A percentile compares a stretch with the other conserved stretches of the same genome.
phyloP scores from a whole-genome alignment of 2,329 filamentous ascomycete genomes.

The Fusarium sp. region DNA sequence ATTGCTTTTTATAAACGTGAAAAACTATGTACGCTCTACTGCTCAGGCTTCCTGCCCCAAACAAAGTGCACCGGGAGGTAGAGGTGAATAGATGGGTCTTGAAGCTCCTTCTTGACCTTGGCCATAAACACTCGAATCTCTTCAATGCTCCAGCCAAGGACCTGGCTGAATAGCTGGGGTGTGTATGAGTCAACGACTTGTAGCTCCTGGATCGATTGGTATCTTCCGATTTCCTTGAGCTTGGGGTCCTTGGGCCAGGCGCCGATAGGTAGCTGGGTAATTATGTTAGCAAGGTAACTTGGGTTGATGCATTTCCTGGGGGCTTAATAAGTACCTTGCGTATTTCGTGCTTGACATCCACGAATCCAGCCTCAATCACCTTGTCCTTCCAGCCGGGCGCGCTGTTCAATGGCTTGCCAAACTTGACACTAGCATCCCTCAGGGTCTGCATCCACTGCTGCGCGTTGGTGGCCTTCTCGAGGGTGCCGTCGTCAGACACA shows the following conservation, averaged over 20 bases:
- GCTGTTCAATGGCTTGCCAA: slow-evolving; percentile 30
- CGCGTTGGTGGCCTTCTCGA: slow-evolving; percentile 24
- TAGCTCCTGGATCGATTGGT: slow-evolving; percentile 25
- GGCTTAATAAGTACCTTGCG: slow-evolving; percentile 12
- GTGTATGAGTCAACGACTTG: slow-evolving; percentile 36
- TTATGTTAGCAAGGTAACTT: neutral
- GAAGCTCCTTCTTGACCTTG: slow-evolving; percentile 37
- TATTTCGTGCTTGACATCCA: slow-evolving; percentile 28
- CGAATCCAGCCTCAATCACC: slow-evolving; percentile 19
- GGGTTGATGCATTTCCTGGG: rapidly evolving
- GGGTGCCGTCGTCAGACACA: slow-evolving; percentile 29
- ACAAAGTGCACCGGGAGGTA: slow-evolving; percentile 34
- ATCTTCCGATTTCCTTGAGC: slow-evolving; percentile 23
- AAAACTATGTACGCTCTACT: neutral
- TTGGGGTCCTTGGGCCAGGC: slow-evolving; percentile 22
- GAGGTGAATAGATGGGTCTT: slow-evolving; percentile 34
- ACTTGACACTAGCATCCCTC: slow-evolving; percentile 14
- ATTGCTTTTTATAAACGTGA: neutral
- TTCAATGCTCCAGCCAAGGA: slow-evolving; percentile 32
- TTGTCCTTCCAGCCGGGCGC: slow-evolving; percentile 22
- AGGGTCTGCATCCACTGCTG: slow-evolving; percentile 22
- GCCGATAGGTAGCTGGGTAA: slow-evolving; percentile 23
- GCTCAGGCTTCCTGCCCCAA: slow-evolving; percentile 23
- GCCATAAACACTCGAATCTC: slow-evolving; percentile 36
- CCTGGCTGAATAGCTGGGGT: slow-evolving; percentile 22